Evolutionary conservation across 1,284 basidiomycete genomes (phyloP).

Genomic region (Trametes versicolor): DNA sequence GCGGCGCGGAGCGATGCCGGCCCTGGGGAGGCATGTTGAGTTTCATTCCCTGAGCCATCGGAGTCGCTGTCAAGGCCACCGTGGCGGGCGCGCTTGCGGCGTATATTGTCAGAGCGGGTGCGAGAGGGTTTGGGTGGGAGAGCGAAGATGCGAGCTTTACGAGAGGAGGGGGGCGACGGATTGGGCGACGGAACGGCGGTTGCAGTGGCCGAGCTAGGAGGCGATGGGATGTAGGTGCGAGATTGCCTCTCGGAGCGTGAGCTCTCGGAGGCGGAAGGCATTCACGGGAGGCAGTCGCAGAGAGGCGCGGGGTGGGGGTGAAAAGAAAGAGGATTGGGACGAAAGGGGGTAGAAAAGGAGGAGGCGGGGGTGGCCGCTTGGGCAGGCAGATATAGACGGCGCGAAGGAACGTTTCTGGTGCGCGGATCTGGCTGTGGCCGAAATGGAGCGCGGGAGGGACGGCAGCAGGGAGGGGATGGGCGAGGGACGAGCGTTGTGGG

Average conservation of each 20-base stretch:
- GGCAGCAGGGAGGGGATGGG: background rate
- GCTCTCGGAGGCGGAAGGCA: slow-evolving; percentile 42
- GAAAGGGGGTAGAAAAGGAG: slow-evolving; percentile 27
- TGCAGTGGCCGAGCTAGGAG: slow-evolving; percentile 37
- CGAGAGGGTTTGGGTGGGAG: slow-evolving; percentile 35
- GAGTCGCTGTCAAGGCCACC: slow-evolving; percentile 37
- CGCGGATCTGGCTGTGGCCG: slow-evolving; percentile 27
- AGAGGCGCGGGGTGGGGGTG: slow-evolving; percentile 25
- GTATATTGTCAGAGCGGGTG: slow-evolving; percentile 40
- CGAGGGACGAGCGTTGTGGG: slow-evolving; percentile 1
- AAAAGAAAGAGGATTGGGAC: slow-evolving; percentile 16
- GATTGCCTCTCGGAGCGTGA: slow-evolving; percentile 40
- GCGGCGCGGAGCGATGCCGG: slow-evolving; percentile 33
- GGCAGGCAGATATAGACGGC: slow-evolving; percentile 22
- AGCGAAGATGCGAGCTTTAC: slow-evolving; percentile 35
- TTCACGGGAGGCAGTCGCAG: slow-evolving; percentile 40
- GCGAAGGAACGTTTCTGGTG: slow-evolving; percentile 34
- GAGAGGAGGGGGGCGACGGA: slow-evolving; percentile 31
- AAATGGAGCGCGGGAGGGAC: slow-evolving; percentile 6
- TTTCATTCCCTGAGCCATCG: slow-evolving; percentile 41
- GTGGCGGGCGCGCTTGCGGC: slow-evolving; percentile 33
- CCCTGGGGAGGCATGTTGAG: slow-evolving; percentile 30
- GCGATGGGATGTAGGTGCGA: slow-evolving; percentile 38
- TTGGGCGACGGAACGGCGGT: slow-evolving; percentile 36
- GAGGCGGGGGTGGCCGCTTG: slow-evolving; percentile 4